These are phyloP conservation scores for Adansonia gregorii DNA, from an alignment of 441 rosid species.

Conservation along the genomic window DNA sequence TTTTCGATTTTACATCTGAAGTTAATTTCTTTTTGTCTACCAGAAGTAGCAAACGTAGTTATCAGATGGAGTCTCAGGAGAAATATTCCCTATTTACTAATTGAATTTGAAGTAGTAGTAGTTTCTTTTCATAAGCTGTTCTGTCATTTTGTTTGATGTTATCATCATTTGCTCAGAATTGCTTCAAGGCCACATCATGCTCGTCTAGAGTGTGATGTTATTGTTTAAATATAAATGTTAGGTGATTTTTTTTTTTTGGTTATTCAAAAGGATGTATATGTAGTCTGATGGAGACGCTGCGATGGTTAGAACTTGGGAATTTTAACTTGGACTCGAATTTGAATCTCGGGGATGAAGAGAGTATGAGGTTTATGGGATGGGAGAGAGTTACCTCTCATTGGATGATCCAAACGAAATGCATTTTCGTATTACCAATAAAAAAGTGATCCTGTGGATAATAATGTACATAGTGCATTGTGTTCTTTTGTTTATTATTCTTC, in stretches of 20 bases:
- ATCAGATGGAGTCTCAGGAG: not conserved
- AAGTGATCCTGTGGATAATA: not conserved
- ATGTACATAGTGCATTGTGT: not conserved
- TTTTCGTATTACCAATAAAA: not conserved
- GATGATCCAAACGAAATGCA: not conserved
- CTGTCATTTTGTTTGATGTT: not conserved
- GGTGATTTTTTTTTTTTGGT: too few species aligned
- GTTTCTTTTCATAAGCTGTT: not conserved
- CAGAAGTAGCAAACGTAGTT: not conserved
- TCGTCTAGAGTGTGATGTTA: not conserved
- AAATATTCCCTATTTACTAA: not conserved
- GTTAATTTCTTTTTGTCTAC: not conserved
- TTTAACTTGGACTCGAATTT: not conserved
- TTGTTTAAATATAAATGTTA: not conserved
- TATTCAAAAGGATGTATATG: not conserved
- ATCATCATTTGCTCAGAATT: not conserved
- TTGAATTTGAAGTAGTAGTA: not conserved
- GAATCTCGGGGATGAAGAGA: conserved; percentile 2
- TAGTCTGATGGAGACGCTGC: not conserved
- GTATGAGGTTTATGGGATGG: not conserved
- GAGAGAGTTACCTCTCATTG: not conserved
- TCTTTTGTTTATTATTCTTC: conserved; percentile 20
- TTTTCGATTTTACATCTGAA: not conserved
- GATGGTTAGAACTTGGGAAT: not conserved
- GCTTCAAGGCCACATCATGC: not conserved